Evolutionary conservation across 331 rosid genomes (phyloP).

Genomic region (Malus hybrid): DNA sequence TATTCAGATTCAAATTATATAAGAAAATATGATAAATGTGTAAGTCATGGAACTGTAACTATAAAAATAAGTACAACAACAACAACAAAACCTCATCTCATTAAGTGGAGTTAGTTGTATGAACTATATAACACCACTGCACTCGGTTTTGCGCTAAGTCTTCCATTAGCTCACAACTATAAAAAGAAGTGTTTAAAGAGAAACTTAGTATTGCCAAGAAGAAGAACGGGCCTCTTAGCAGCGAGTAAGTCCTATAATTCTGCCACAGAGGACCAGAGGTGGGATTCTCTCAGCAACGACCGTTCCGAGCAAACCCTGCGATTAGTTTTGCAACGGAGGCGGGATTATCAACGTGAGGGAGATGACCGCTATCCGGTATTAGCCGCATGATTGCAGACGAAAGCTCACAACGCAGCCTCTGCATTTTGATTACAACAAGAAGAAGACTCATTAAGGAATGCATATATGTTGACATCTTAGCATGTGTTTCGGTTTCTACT

Average conservation of each 20-base stretch:
- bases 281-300: neutral
- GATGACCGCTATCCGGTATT: constrained; percentile 38
- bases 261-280: neutral
- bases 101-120: too few relatives aligned
- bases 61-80: too few relatives aligned
- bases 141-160: too few relatives aligned
- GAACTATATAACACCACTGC: too few relatives aligned
- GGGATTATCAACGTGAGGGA: constrained; percentile 46
- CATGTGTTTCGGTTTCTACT: neutral
- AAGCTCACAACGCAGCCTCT: constrained; percentile 47
- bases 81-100: too few relatives aligned
- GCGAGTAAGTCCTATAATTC: neutral
- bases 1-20: neutral
- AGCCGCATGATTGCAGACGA: constrained; percentile 24
- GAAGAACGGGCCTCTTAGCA: neutral
- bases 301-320: constrained; percentile 19
- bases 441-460: neutral
- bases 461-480: neutral
- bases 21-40: too few relatives aligned
- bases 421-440: neutral
- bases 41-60: too few relatives aligned
- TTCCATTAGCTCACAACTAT: too few relatives aligned
- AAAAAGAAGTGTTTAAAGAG: neutral
- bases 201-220: neutral
- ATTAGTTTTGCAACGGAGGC: constrained; percentile 30